phyloP scores from a whole-genome alignment of 306 rosid species.

The Cucumis cinereus region DNA sequence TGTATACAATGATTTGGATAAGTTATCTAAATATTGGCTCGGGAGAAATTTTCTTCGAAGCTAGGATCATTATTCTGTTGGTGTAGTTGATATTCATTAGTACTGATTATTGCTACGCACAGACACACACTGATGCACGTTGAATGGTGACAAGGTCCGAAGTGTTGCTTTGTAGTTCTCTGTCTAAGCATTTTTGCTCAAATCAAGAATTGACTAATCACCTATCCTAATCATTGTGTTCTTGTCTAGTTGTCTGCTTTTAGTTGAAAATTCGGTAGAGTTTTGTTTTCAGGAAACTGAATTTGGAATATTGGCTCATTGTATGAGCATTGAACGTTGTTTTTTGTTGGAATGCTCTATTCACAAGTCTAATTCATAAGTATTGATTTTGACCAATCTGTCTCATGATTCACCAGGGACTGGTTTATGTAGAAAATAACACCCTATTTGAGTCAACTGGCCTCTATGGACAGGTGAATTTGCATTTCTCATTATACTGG shows the following conservation, averaged over 20 bases:
- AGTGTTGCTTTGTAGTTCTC: neutral
- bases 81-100: neutral
- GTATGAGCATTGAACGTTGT: neutral
- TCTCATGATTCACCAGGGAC: slow-evolving; percentile 55
- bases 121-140: neutral
- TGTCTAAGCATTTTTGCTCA: neutral
- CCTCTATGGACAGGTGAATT: slow-evolving; percentile 44
- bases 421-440: slow-evolving; percentile 62
- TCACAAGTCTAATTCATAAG: neutral
- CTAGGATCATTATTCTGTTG: neutral
- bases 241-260: neutral
- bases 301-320: neutral
- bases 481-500: neutral
- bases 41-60: neutral
- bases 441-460: slow-evolving; percentile 86
- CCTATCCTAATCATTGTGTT: neutral
- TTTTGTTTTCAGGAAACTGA: neutral
- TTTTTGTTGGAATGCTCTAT: neutral
- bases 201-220: neutral
- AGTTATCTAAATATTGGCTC: neutral
- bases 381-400: slow-evolving; percentile 2
- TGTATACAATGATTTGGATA: neutral
- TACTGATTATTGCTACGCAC: neutral
- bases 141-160: neutral
- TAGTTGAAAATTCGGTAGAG: neutral